Evolutionary conservation across 495 filamentous ascomycete species (phyloP).

Genomic region (Penicillium paradoxum): DNA sequence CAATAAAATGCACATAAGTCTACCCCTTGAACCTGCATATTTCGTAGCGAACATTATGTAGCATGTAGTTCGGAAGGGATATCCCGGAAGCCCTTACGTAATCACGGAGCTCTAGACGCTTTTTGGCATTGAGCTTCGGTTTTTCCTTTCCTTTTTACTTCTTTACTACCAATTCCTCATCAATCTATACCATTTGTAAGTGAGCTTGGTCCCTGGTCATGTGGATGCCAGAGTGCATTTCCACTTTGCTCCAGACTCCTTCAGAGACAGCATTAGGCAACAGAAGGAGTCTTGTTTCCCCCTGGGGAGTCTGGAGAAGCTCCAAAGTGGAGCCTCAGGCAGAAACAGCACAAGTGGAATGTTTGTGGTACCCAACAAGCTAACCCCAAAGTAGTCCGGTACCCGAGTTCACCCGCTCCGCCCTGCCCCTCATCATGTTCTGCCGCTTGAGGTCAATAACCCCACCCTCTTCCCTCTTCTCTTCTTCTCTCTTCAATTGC

Average conservation of each 20-base stretch:
- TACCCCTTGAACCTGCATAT: not conserved
- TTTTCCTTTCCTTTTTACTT: constrained; percentile 22
- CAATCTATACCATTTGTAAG: constrained; percentile 20
- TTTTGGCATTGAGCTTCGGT: constrained; percentile 22
- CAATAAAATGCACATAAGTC: not conserved
- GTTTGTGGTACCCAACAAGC: constrained; percentile 17
- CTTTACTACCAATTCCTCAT: constrained; percentile 9
- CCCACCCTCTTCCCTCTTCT: constrained; percentile 45
- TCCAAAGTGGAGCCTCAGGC: constrained; percentile 4
- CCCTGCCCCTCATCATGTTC: constrained; percentile 49
- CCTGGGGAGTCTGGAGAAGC: constrained; percentile 9
- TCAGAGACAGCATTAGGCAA: not conserved
- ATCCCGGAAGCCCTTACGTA: constrained; percentile 13
- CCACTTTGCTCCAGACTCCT: not conserved
- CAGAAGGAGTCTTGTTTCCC: not conserved
- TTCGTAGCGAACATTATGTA: not conserved
- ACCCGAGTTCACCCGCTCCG: constrained; percentile 30
- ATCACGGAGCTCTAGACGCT: constrained; percentile 17
- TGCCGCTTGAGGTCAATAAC: constrained; percentile 46
- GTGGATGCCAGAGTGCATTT: not conserved
- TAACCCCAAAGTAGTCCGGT: constrained; percentile 26
- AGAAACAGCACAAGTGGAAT: constrained; percentile 19
- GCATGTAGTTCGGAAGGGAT: constrained; percentile 5
- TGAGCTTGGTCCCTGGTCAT: not conserved
- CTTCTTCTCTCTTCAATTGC: constrained; percentile 45